Base-by-base conservation (phyloP, 176 grass and related monocot genomes). In the Rhynchospora tenuis region DNA sequence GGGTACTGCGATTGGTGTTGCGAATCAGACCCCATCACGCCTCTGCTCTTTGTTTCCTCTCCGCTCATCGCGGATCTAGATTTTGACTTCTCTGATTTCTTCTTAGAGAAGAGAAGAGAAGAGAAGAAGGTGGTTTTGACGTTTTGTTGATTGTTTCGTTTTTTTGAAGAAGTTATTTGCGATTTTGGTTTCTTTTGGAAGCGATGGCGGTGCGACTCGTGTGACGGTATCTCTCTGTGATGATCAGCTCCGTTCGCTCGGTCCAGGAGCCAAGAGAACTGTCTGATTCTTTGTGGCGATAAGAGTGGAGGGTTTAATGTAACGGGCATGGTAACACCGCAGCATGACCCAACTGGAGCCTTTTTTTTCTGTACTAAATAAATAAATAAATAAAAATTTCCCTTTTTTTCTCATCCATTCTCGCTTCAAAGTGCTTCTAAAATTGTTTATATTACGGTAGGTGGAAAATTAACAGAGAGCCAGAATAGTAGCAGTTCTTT, bases 41-140 rank as follows among this genome's bases (percentile, higher is more conserved):
- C 80, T 47, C 80, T 67, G 80, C 80, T 82, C 61, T 65, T 82
- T 44, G 80, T 27, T 2, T 82, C 80, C 80, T 52, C 61, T 1
- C 68, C 61, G 59, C 80, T 67, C 80, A 82, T 82, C 24, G 73
- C 22, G 26, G 50, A 56, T 77, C 73, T 55, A 13, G 73, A 50
- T 77, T 68, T 46, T 46, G 50, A 77, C 24, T 77, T 77, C 50
- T 77, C 80, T 44, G 59, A 23, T 51, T 82, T 48, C 60, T 27
- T 82, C 27, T 79, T 38, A 38, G 33, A 38, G 33, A 38, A 38
- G 33, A 38, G 1, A 38, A 38, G 33, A 38, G 33, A 38, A 38
- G 33, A 38, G 31, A 33, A 33, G 33, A 4, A 5, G 77, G 17
- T 16, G 19, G 14, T 20, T 77, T 55, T 16, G 28, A 20, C 8